A percentile compares a stretch with the other conserved stretches of the same genome.
These are phyloP conservation scores for Aureococcus anophagefferens DNA, from an alignment of 108 stramenopile genomes.

Conservation along the genomic window DNA sequence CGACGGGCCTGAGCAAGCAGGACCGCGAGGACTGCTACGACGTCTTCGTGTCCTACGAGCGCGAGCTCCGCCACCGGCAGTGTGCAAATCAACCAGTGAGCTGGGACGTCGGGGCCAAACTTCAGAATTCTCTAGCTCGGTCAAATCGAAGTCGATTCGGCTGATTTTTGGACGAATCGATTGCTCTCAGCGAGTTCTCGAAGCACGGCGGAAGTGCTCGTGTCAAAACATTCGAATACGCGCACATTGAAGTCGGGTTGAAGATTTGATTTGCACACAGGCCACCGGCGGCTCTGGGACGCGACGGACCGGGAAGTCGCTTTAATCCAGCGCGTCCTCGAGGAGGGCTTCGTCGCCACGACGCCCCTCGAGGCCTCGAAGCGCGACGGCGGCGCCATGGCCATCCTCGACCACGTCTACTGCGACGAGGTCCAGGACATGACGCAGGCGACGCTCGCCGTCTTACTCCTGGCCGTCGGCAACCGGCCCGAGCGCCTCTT, in stretches of 20 bases:
- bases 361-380: too few species aligned
- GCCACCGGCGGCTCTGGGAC: too few species aligned
- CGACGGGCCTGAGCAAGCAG: neutral
- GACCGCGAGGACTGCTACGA: neutral
- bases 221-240: too few species aligned
- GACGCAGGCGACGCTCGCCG: conserved; percentile 31
- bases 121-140: too few species aligned
- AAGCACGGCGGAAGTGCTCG: too few species aligned
- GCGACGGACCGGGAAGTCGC: neutral
- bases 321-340: neutral
- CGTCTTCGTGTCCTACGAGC: neutral
- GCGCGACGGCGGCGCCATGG: neutral
- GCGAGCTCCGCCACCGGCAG: neutral
- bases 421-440: conserved; percentile 43
- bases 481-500: neutral
- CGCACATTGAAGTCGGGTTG: too few species aligned
- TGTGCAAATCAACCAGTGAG: too few species aligned
- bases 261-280: too few species aligned
- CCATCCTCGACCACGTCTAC: conserved; percentile 28
- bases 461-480: conserved; percentile 22
- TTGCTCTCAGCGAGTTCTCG: too few species aligned
- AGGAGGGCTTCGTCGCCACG: neutral
- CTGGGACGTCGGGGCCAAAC: too few species aligned
- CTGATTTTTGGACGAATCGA: too few species aligned
- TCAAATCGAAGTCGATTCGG: too few species aligned